Percentiles rank a stretch among this genome's conserved stretches.
phyloP scores from a whole-genome alignment of 163 green algal genomes.

The Scenedesmus sp. region DNA sequence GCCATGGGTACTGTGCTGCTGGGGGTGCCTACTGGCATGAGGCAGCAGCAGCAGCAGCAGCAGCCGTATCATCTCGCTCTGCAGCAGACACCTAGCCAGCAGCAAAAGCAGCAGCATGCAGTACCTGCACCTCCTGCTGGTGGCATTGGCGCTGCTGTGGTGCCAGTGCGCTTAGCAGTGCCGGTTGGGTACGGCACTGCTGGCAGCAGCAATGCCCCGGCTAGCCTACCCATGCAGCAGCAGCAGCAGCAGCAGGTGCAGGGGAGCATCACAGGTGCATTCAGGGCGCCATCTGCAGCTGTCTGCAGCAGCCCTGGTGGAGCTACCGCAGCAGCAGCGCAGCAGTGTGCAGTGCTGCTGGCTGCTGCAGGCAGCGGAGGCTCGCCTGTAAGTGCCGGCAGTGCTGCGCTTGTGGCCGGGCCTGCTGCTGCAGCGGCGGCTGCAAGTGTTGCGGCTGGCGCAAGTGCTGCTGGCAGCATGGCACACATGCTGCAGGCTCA shows the following conservation, averaged over 20 bases:
- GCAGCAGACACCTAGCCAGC: neutral
- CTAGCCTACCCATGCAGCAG: neutral
- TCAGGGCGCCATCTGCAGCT: neutral
- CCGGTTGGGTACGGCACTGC: neutral
- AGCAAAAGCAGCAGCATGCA: neutral
- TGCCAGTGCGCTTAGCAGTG: neutral
- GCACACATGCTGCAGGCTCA: neutral
- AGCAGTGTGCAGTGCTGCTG: slow-evolving; percentile 13
- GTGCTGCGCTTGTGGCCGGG: neutral
- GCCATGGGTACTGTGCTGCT: neutral
- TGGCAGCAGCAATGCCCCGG: neutral
- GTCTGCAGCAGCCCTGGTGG: neutral
- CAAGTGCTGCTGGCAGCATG: slow-evolving; percentile 7
- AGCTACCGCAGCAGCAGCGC: neutral
- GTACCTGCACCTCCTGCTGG: neutral
- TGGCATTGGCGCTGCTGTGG: neutral
- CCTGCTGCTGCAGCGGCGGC: slow-evolving; percentile 17
- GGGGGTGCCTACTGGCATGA: neutral
- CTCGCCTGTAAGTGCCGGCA: neutral
- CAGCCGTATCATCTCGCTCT: neutral
- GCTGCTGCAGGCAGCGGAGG: slow-evolving; percentile 10
- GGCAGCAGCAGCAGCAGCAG: neutral
- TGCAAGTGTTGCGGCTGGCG: neutral
- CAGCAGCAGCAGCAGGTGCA: slow-evolving; percentile 20
- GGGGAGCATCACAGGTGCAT: neutral